phyloP scores from a whole-genome alignment of 2,329 filamentous ascomycete species.

The Ceratocystis cacaofunesta region DNA sequence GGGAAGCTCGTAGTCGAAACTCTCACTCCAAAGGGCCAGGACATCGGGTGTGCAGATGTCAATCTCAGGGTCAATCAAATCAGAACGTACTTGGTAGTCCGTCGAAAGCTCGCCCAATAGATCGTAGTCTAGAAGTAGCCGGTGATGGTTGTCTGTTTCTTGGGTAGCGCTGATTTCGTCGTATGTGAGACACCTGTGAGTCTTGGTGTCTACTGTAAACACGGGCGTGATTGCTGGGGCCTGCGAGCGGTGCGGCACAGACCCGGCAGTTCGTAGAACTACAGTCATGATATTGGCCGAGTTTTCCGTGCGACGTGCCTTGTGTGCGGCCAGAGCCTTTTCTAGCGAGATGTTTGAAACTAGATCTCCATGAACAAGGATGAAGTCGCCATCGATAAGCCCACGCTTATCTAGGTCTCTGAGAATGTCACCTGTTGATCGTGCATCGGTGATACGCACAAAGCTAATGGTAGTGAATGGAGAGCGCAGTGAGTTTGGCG shows the following conservation, averaged over 20 bases:
- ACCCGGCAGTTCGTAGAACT: conserved; percentile 65
- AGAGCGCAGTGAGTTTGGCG: conserved; percentile 37
- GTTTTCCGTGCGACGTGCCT: conserved; percentile 63
- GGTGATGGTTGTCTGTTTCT: conserved; percentile 37
- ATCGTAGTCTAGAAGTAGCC: conserved; percentile 58
- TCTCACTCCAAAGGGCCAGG: conserved; percentile 88
- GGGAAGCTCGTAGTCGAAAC: conserved; percentile 89
- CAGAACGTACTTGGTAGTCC: conserved; percentile 70
- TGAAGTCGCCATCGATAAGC: conserved; percentile 76
- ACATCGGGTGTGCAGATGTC: conserved; percentile 97
- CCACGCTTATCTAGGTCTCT: conserved; percentile 79
- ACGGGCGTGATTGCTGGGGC: conserved; percentile 59
- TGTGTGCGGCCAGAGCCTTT: conserved; percentile 59
- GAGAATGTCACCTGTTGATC: conserved; percentile 84
- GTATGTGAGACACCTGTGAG: conserved; percentile 77
- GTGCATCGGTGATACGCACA: conserved; percentile 67
- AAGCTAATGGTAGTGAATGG: conserved; percentile 72
- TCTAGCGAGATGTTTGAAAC: conserved; percentile 84
- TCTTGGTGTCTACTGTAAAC: conserved; percentile 72
- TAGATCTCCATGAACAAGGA: conserved; percentile 83
- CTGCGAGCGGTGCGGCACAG: conserved; percentile 59
- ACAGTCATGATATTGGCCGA: conserved; percentile 98
- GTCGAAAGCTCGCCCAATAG: conserved; percentile 53
- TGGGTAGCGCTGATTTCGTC: conserved; percentile 69
- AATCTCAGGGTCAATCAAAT: conserved; percentile 85